Evolutionary conservation across 768 basidiomycete species (phyloP).

Genomic region (Rhodotorula toruloides): DNA sequence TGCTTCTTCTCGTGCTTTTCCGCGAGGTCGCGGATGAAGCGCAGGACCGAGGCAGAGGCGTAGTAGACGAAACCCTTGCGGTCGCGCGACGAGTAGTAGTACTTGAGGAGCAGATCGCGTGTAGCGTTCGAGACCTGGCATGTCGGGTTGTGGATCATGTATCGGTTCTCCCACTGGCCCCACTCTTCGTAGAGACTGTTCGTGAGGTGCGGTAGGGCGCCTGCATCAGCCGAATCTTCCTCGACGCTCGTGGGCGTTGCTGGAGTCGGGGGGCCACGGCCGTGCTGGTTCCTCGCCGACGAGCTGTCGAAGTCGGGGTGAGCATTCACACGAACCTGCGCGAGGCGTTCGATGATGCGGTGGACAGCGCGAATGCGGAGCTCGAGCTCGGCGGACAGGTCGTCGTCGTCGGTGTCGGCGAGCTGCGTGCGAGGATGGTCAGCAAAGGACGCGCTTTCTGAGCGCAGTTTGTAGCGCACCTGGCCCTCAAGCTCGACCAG

Average conservation of each 20-base stretch:
- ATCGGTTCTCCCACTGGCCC: constrained; percentile 81
- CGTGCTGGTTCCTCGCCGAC: background rate
- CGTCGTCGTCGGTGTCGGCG: background rate
- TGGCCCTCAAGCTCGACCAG: constrained; percentile 26
- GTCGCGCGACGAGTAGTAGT: constrained; percentile 74
- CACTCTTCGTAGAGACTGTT: constrained; percentile 54
- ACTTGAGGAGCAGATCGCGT: constrained; percentile 71
- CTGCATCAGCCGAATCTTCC: constrained; percentile 8
- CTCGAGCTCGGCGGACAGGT: constrained; percentile 4
- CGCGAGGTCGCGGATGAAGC: constrained; percentile 80
- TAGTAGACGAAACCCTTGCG: constrained; percentile 55
- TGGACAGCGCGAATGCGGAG: constrained; percentile 26
- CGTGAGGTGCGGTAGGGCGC: constrained; percentile 24
- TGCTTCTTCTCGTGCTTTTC: constrained; percentile 44
- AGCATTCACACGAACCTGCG: background rate
- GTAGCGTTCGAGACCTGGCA: constrained; percentile 55
- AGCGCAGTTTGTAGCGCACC: background rate
- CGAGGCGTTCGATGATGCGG: constrained; percentile 26
- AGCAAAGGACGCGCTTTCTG: background rate
- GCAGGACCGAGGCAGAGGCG: constrained; percentile 80
- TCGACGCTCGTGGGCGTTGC: background rate
- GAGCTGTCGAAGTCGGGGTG: background rate
- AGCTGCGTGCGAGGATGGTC: background rate
- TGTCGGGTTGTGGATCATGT: constrained; percentile 80
- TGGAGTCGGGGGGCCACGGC: background rate